Conservation (phyloP, 208 protist genomes). For the Crithidia sp. region DNA sequence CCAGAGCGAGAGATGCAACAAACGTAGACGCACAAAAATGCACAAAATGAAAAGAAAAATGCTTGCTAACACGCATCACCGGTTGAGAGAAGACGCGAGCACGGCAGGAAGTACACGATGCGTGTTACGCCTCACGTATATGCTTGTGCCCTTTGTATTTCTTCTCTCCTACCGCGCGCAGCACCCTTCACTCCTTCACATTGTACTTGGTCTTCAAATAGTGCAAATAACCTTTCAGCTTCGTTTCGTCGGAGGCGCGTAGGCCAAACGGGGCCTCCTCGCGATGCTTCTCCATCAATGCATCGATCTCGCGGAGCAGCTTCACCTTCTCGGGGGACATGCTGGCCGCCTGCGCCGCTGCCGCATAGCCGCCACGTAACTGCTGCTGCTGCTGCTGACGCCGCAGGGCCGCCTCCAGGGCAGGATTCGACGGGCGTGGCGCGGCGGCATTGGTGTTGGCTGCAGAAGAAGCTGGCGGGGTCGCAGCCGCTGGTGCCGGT, state of each 20-base stretch:
- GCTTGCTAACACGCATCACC: no score
- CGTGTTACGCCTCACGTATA: no score
- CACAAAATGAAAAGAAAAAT: no score
- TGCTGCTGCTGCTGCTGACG: slow-evolving; percentile 59
- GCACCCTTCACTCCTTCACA: background rate
- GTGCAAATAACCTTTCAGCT: slow-evolving; percentile 68
- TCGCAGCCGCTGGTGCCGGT: background rate
- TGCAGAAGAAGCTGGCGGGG: background rate
- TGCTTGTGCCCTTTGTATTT: no score
- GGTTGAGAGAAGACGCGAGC: no score
- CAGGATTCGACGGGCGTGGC: slow-evolving; percentile 41
- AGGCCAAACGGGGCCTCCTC: slow-evolving; percentile 82
- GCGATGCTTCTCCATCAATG: slow-evolving; percentile 38
- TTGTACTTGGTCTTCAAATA: slow-evolving; percentile 69
- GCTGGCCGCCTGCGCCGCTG: slow-evolving; percentile 1
- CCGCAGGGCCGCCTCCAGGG: slow-evolving; percentile 76
- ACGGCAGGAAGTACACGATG: no score
- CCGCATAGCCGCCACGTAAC: background rate
- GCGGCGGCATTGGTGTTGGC: background rate
- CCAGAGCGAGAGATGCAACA: background rate
- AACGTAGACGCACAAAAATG: no score
- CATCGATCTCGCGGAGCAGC: slow-evolving; percentile 68
- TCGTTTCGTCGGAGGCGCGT: slow-evolving; percentile 59
- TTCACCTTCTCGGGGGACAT: slow-evolving; percentile 56
- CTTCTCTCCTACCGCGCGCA: background rate